Base-by-base conservation (phyloP, 306 rosid species). In the Vicia faba region DNA sequence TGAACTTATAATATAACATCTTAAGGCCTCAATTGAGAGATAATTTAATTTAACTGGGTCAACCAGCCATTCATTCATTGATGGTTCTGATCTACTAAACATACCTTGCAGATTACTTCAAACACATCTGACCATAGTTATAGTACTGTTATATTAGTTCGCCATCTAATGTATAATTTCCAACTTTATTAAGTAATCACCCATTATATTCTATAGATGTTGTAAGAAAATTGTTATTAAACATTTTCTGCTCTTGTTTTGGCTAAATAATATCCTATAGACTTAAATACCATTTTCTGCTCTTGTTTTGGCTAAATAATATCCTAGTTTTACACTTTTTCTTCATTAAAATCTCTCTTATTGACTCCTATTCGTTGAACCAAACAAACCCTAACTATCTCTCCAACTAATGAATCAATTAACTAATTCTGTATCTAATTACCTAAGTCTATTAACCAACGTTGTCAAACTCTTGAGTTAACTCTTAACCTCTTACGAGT, bases 21-120 rank as follows among this genome's bases (percentile, higher is more conserved):
- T 61, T 8, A 68, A 56, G 54, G 31, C 31, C 20, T 8, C 72
- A 56, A 56, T 44, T 65, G 33, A 58, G 56, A 49, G 6, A 46
- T 1, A 26, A 45, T 18, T 72, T 13, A 58, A 72, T 61, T 53
- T 60, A 41, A 66, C 43, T 28, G 26, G 57, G 16, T 28, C 29
- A 55, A 10, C 5, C 7, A 49, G 60, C 31, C 59, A 40, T 46
- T 41, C 59, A 40, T 46, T 28, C 69, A 63, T 19, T 36, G 23
- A 56, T 38, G 49, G 46, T 53, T 61, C 11, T 7, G 62, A 63
- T 70, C 48, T 23, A 20, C 25, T 35, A 15, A 18, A 55, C 20
- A 36, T 36, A 63, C 13, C 12, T 29, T 23, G 58, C 40, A 46
- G 2, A 63, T 58, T 19, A 39, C 65, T 60, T 54, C 66, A 67